Conservation (phyloP, 2,329 filamentous ascomycete genomes). For the Fusarium sambucinum region DNA sequence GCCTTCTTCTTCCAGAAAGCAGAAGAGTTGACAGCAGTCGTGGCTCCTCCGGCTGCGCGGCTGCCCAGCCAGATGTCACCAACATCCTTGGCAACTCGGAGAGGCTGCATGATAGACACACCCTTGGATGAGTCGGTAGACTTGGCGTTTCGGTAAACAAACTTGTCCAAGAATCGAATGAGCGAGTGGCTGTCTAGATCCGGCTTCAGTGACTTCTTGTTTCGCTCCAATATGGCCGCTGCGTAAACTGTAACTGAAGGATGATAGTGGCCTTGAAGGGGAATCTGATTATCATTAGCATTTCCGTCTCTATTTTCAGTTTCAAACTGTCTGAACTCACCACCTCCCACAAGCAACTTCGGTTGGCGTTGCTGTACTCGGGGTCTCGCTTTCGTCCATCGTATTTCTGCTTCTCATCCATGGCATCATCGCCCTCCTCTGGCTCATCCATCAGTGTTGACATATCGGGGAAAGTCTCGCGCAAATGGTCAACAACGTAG, state of each 20-base stretch:
- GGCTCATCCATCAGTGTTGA: conserved; percentile 82
- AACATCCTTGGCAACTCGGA: conserved; percentile 66
- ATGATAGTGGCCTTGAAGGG: conserved; percentile 78
- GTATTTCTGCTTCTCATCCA: conserved; percentile 64
- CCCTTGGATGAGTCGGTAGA: conserved; percentile 75
- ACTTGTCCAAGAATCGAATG: conserved; percentile 96
- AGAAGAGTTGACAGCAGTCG: conserved; percentile 78
- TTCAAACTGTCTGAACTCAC: conserved; percentile 58
- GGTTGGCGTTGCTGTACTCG: conserved; percentile 91
- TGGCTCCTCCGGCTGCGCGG: conserved; percentile 57
- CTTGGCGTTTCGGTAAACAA: conserved; percentile 97
- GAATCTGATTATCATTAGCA: conserved; percentile 50
- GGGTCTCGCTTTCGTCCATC: conserved; percentile 93
- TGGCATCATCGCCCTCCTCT: conserved; percentile 77
- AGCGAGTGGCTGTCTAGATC: conserved; percentile 91
- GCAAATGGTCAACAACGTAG: conserved; percentile 86
- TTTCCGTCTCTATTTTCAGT: background rate
- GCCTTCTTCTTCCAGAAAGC: conserved; percentile 91
- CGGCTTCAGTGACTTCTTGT: conserved; percentile 84
- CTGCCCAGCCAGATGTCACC: conserved; percentile 69
- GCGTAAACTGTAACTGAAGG: conserved; percentile 92
- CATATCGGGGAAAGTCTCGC: conserved; percentile 82
- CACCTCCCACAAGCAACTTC: conserved; percentile 93
- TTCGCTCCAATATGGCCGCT: conserved; percentile 74
- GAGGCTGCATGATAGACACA: conserved; percentile 95